Evolutionary conservation across 1,284 basidiomycete genomes (phyloP).

Genomic region (Cutaneotrichosporon spelunceum): DNA sequence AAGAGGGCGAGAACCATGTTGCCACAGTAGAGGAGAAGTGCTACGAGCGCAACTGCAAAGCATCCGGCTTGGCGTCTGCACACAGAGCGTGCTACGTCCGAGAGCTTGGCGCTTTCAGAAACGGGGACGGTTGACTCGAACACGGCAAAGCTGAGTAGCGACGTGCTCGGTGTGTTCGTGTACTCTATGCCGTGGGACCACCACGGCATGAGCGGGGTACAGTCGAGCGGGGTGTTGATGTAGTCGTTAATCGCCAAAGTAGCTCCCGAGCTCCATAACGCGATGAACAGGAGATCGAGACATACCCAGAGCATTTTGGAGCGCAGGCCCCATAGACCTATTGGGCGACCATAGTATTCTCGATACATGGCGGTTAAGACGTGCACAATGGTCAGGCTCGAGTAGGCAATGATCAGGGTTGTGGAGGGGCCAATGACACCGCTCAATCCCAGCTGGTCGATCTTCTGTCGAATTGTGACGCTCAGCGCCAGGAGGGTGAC

Average conservation of each 20-base stretch:
- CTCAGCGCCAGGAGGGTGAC: conserved; percentile 53
- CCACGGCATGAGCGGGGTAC: conserved; percentile 46
- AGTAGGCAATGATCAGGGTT: conserved; percentile 55
- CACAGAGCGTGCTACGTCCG: background rate
- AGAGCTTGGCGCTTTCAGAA: background rate
- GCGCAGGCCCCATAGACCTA: conserved; percentile 57
- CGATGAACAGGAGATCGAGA: conserved; percentile 56
- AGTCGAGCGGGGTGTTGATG: conserved; percentile 57
- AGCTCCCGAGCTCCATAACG: conserved; percentile 46
- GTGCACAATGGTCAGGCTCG: conserved; percentile 55
- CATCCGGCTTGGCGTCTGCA: conserved; percentile 51
- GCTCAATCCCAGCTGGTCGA: conserved; percentile 39
- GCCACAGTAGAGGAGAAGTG: conserved; percentile 47
- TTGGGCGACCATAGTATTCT: conserved; percentile 58
- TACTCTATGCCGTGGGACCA: conserved; percentile 30
- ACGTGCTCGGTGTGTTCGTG: background rate
- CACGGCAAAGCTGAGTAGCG: background rate
- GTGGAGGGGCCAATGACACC: conserved; percentile 57
- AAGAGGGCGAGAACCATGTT: conserved; percentile 55
- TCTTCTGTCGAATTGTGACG: conserved; percentile 49
- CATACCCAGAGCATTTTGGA: conserved; percentile 54
- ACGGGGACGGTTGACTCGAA: conserved; percentile 7
- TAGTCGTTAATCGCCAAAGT: conserved; percentile 57
- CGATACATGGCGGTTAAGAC: conserved; percentile 53
- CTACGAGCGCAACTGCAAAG: conserved; percentile 45